Evolutionary conservation across 2,329 filamentous ascomycete genomes (phyloP).

Genomic region (Curvularia hawaiiensis): DNA sequence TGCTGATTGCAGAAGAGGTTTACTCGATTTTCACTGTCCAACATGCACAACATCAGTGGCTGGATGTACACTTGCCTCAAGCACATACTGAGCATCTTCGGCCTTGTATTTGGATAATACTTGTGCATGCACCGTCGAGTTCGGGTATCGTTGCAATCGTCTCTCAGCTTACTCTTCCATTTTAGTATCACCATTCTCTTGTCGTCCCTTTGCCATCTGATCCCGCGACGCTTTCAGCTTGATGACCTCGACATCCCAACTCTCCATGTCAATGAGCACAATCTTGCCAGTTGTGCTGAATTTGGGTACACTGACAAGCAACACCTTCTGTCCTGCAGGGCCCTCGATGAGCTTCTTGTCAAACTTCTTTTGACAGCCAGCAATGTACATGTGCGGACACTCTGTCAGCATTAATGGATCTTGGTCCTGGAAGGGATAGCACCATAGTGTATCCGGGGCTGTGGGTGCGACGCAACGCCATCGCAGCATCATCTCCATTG

Average conservation of each 20-base stretch:
- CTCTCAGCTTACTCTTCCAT: not conserved
- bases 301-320: slow-evolving; percentile 81
- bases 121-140: not conserved
- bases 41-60: not conserved
- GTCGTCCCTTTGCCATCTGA: not conserved
- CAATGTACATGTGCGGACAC: slow-evolving; percentile 91
- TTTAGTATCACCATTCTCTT: not conserved
- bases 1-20: not conserved
- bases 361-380: slow-evolving; percentile 82
- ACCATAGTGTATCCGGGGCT: slow-evolving; percentile 94
- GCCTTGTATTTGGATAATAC: not conserved
- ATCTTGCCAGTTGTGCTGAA: slow-evolving; percentile 81
- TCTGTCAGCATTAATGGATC: slow-evolving; percentile 87
- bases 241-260: slow-evolving; percentile 75
- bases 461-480: slow-evolving; percentile 94
- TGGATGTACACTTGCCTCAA: not conserved
- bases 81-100: not conserved
- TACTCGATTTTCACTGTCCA: not conserved
- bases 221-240: slow-evolving; percentile 19
- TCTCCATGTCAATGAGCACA: slow-evolving; percentile 84
- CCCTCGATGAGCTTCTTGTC: slow-evolving; percentile 71
- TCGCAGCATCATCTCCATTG: slow-evolving; percentile 93
- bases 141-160: slow-evolving; percentile 7
- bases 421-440: slow-evolving; percentile 92
- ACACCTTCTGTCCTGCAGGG: slow-evolving; percentile 69